These are phyloP conservation scores for Aureobasidium sp. DNA, from an alignment of 2,329 filamentous ascomycete genomes.

Conservation along the genomic window DNA sequence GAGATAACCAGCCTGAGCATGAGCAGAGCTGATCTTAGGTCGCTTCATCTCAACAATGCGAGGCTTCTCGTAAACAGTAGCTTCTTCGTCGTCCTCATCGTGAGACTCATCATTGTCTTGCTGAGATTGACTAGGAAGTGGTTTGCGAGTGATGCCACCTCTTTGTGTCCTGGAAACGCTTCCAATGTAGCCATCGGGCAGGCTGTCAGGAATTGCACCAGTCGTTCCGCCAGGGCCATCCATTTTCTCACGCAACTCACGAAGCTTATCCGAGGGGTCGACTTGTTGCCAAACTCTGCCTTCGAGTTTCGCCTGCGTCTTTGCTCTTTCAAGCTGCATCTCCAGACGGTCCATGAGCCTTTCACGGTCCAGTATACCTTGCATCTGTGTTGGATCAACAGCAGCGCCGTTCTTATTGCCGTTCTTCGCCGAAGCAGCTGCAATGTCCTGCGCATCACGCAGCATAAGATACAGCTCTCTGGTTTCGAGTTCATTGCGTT, in stretches of 20 bases:
- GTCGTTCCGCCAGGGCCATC: constrained; percentile 45
- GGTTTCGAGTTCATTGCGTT: constrained; percentile 92
- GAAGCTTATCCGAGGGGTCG: constrained; percentile 83
- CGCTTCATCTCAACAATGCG: constrained; percentile 71
- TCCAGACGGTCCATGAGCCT: constrained; percentile 88
- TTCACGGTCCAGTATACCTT: constrained; percentile 89
- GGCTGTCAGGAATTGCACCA: not conserved
- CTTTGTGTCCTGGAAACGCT: constrained; percentile 31
- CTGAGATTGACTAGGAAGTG: constrained; percentile 32
- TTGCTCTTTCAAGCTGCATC: constrained; percentile 91
- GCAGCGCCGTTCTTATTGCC: constrained; percentile 47
- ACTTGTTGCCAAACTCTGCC: constrained; percentile 80
- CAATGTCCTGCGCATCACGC: constrained; percentile 91
- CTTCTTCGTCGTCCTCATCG: constrained; percentile 52
- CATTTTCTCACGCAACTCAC: constrained; percentile 92
- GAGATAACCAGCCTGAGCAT: constrained; percentile 50
- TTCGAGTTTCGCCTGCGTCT: constrained; percentile 96
- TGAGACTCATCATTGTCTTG: constrained; percentile 40
- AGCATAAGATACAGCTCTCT: constrained; percentile 97
- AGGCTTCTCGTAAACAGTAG: constrained; percentile 68
- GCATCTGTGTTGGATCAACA: constrained; percentile 68
- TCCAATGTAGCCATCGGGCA: constrained; percentile 17
- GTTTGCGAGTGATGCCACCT: constrained; percentile 33
- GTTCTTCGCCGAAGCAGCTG: constrained; percentile 74
- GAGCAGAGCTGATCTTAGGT: constrained; percentile 52